These are phyloP conservation scores for Alternaria dauci DNA, from an alignment of 2,329 filamentous ascomycete genomes.

Conservation along the genomic window DNA sequence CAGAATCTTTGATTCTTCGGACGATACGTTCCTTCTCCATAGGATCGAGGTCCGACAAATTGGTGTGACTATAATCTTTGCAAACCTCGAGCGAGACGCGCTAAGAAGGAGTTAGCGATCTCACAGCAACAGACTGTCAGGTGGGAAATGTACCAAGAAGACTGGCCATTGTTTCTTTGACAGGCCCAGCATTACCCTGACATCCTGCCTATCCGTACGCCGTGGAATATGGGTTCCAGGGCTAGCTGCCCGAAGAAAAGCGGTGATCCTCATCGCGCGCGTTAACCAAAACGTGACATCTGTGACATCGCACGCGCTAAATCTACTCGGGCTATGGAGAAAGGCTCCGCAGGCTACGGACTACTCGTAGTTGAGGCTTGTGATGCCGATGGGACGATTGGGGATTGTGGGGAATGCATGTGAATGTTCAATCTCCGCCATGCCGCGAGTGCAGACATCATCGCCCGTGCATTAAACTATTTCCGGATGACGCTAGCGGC, in stretches of 20 bases:
- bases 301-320: constrained; percentile 1
- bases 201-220: neutral
- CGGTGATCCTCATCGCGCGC: constrained; percentile 10
- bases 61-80: constrained; percentile 4
- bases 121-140: neutral
- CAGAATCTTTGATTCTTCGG: neutral
- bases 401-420: neutral
- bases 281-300: neutral
- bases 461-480: constrained; percentile 3
- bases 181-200: constrained; percentile 5
- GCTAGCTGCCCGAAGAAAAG: neutral
- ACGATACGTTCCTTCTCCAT: neutral
- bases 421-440: neutral
- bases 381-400: neutral
- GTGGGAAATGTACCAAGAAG: constrained; percentile 7
- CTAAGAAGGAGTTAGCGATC: constrained; percentile 2
- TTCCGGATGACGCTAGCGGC: neutral
- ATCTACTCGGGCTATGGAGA: neutral
- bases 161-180: constrained; percentile 12
- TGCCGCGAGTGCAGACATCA: neutral
- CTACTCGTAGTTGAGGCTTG: neutral
- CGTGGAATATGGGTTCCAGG: constrained; percentile 1
- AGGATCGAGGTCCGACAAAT: constrained; percentile 1
- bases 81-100: constrained; percentile 11
- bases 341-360: too few species aligned